phyloP scores from a whole-genome alignment of 2,329 filamentous ascomycete species.

The Aspergillus sp. region DNA sequence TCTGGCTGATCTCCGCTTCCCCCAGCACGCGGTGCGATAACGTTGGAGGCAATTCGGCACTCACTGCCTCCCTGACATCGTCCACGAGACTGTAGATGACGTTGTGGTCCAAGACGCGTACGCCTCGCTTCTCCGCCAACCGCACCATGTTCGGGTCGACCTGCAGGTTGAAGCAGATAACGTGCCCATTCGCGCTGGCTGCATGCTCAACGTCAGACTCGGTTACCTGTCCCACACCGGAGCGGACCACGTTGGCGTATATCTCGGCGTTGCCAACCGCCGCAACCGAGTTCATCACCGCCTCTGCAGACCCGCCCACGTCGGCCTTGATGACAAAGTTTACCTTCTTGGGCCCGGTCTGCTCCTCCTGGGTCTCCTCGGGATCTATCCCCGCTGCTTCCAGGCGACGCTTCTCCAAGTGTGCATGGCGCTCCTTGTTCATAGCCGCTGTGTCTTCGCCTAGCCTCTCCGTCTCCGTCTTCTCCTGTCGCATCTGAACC shows the following conservation, averaged over 20 bases:
- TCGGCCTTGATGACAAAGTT: slow-evolving; percentile 88
- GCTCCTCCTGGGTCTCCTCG: slow-evolving; percentile 29
- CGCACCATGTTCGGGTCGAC: slow-evolving; percentile 59
- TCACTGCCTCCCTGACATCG: slow-evolving; percentile 49
- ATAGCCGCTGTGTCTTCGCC: slow-evolving; percentile 66
- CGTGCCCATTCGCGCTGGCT: slow-evolving; percentile 60
- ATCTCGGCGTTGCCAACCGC: slow-evolving; percentile 80
- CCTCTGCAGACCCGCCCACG: slow-evolving; percentile 88
- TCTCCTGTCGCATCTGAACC: slow-evolving; percentile 64
- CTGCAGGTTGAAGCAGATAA: slow-evolving; percentile 78
- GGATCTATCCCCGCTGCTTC: slow-evolving; percentile 27
- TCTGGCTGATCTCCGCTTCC: slow-evolving; percentile 74
- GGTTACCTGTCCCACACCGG: slow-evolving; percentile 65
- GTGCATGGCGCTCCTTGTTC: slow-evolving; percentile 56
- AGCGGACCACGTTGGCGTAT: slow-evolving; percentile 63
- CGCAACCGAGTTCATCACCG: slow-evolving; percentile 66
- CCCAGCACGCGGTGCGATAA: slow-evolving; percentile 65
- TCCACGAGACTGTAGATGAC: slow-evolving; percentile 47
- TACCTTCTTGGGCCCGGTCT: slow-evolving; percentile 47
- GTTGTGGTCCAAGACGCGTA: slow-evolving; percentile 73
- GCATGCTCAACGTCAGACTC: slow-evolving; percentile 90
- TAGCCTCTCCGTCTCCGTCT: slow-evolving; percentile 56
- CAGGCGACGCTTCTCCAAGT: slow-evolving; percentile 42
- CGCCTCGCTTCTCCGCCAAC: slow-evolving; percentile 60
- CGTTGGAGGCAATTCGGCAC: slow-evolving; percentile 57